Evolutionary conservation across 2,329 filamentous ascomycete species (phyloP).

Genomic region (Bipolaris bicolor): DNA sequence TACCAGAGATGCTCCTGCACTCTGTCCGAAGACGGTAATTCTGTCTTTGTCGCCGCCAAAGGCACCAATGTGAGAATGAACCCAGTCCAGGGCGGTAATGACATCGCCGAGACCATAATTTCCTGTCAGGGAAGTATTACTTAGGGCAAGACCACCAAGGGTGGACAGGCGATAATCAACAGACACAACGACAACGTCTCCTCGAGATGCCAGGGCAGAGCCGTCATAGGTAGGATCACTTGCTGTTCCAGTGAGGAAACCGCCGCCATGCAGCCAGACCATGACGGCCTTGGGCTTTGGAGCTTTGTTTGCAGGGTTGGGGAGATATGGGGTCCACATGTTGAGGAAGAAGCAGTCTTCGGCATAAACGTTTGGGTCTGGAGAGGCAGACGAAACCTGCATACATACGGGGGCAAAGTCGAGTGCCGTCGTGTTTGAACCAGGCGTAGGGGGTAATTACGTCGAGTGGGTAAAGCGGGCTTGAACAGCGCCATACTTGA

Average conservation of each 20-base stretch:
- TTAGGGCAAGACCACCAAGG: conserved; percentile 44
- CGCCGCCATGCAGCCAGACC: conserved; percentile 57
- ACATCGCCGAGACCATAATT: conserved; percentile 59
- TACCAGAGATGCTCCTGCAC: conserved; percentile 48
- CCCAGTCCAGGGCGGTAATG: conserved; percentile 58
- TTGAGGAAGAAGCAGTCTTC: conserved; percentile 58
- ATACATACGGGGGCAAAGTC: conserved; percentile 50
- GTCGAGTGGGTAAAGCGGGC: conserved; percentile 54
- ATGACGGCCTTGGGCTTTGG: conserved; percentile 52
- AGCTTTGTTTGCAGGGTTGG: conserved; percentile 20
- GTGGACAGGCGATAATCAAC: conserved; percentile 53
- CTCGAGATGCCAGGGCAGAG: conserved; percentile 54
- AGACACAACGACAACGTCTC: conserved; percentile 54
- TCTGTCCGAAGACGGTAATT: conserved; percentile 50
- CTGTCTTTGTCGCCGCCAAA: conserved; percentile 46
- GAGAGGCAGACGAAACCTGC: conserved; percentile 42
- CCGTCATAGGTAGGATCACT: conserved; percentile 55
- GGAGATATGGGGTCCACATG: conserved; percentile 49
- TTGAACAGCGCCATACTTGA: conserved; percentile 56
- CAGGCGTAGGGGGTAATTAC: conserved; percentile 40
- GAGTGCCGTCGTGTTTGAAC: conserved; percentile 44
- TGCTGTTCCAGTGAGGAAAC: conserved; percentile 50
- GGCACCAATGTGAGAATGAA: conserved; percentile 49
- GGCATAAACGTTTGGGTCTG: conserved; percentile 23
- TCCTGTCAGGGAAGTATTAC: conserved; percentile 54